Percentiles rank a stretch among this genome's conserved stretches.
phyloP scores from a whole-genome alignment of 352 stramenopile species.

The Phytopythium sindhum region DNA sequence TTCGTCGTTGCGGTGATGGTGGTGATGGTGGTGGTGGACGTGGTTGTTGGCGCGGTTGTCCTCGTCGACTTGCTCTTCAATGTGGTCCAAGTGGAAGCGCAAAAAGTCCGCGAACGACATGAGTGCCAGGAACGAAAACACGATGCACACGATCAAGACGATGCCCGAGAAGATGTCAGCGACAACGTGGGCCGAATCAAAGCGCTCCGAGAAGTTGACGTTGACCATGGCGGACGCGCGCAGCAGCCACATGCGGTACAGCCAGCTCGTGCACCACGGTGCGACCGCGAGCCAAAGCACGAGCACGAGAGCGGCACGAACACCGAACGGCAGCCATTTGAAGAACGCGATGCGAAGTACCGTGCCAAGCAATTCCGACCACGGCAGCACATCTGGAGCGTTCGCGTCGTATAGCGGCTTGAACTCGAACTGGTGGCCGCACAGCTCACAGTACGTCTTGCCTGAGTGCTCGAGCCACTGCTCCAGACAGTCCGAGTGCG shows the following conservation, averaged over 20 bases:
- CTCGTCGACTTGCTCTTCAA: conserved; percentile 57
- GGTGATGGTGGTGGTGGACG: conserved; percentile 20
- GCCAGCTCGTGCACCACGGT: conserved; percentile 90
- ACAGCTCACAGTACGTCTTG: conserved; percentile 93
- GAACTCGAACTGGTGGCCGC: conserved; percentile 91
- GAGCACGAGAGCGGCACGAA: conserved; percentile 72
- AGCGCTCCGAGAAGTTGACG: conserved; percentile 77
- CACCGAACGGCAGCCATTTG: conserved; percentile 87
- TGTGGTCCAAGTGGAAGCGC: conserved; percentile 88
- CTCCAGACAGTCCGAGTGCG: conserved; percentile 93
- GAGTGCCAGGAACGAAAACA: conserved; percentile 93
- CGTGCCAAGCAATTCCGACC: conserved; percentile 82
- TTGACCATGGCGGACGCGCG: conserved; percentile 83
- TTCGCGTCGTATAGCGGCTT: conserved; percentile 88
- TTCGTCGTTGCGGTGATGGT: conserved; percentile 15
- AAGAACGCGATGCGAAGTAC: conserved; percentile 71
- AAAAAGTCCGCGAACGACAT: conserved; percentile 95
- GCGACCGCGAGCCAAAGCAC: conserved; percentile 87
- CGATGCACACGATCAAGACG: conserved; percentile 89
- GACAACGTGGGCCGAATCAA: conserved; percentile 66
- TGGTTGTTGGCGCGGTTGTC: conserved; percentile 17
- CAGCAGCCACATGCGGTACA: conserved; percentile 94
- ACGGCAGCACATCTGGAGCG: conserved; percentile 85
- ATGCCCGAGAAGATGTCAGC: conserved; percentile 88
- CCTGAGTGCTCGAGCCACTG: conserved; percentile 92